Evolutionary conservation across 2,329 filamentous ascomycete genomes (phyloP).

Genomic region (Aspergillus intermedius): DNA sequence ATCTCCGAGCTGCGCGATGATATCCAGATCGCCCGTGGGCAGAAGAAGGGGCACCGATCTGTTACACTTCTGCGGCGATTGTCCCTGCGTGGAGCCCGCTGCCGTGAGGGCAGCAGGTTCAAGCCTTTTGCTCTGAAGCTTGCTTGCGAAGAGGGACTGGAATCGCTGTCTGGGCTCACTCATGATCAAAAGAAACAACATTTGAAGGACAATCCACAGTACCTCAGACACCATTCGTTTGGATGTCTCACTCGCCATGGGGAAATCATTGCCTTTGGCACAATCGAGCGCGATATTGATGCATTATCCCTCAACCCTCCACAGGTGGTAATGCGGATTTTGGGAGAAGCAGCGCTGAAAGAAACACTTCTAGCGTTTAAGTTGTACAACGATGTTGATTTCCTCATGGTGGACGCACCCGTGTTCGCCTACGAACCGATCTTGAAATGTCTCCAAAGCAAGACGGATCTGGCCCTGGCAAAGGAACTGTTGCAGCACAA

Average conservation of each 20-base stretch:
- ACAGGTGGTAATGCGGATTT: conserved; percentile 47
- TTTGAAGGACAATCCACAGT: conserved; percentile 42
- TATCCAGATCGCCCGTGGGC: conserved; percentile 45
- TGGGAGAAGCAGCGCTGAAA: conserved; percentile 40
- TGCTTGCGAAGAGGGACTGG: conserved; percentile 38
- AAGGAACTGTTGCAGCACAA: conserved; percentile 44
- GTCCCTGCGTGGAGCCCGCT: conserved; percentile 33
- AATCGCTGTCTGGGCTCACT: conserved; percentile 31
- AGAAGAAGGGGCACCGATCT: conserved; percentile 42
- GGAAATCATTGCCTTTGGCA: conserved; percentile 55
- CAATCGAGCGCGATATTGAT: conserved; percentile 47
- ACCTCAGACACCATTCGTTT: conserved; percentile 56
- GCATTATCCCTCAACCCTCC: conserved; percentile 40
- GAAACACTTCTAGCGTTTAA: conserved; percentile 45
- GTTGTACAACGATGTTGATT: conserved; percentile 31
- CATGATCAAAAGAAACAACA: conserved; percentile 36
- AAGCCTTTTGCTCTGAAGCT: conserved; percentile 39
- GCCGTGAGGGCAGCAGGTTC: conserved; percentile 20
- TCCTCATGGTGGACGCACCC: conserved; percentile 58
- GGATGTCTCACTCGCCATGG: conserved; percentile 52
- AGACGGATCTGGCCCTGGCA: conserved; percentile 51
- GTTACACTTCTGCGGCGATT: conserved; percentile 38
- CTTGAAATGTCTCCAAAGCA: conserved; percentile 52
- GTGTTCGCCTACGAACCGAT: conserved; percentile 66
- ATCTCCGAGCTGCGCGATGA: conserved; percentile 60